Base-by-base conservation (phyloP, 345 rosid genomes). In the Eucalyptus erythrocorys region DNA sequence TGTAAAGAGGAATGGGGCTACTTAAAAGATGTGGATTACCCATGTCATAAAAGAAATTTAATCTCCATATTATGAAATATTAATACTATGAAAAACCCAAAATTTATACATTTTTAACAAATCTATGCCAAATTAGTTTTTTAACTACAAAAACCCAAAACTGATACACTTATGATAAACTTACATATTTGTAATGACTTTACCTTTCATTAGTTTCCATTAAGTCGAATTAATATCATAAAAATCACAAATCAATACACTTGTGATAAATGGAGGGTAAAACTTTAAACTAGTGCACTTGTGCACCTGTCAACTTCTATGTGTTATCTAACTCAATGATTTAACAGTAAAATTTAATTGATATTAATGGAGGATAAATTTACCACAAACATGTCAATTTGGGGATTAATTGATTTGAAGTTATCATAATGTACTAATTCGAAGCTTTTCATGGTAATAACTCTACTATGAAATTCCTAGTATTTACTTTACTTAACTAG, bases 281-380 rank as follows among this genome's bases (percentile, higher is more conserved):
- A 55, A 55, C 6, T 26, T 22, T 6, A 10, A 55, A 55, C 3
- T 24, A 4, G 1, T 9, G 13, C 30, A 24, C 13, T 0, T 4
- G 1, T 9, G 13, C 30, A 24, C 13, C 0, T 4, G 3, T 24
- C 13, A 24, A 22, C 12, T 55, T 24, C 0, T 0, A 55, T 9
- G 3, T 55, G 0, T 55, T 26, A 55, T 55, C 3, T 9, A 55
- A 55, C 13, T 55, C 1, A 5, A 4, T 22, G 24, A 55, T 55
- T 55, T 55, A 1, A 2, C 13, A 1, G 1, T 22, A 24, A 55
- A 55, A 22, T 4, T 55, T 24, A 24, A 24, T 26, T 4, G 13
- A 55, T 51, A 55, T 9, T 2, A 55, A 22, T 26, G 2, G 0
- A 55, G 2, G 3, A 0, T 55, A 24, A 55, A 55, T 55, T 24